A percentile compares a stretch with the other conserved stretches of the same genome.
Conservation (phyloP, 768 basidiomycete species). For the Leccinum arenicola region DNA sequence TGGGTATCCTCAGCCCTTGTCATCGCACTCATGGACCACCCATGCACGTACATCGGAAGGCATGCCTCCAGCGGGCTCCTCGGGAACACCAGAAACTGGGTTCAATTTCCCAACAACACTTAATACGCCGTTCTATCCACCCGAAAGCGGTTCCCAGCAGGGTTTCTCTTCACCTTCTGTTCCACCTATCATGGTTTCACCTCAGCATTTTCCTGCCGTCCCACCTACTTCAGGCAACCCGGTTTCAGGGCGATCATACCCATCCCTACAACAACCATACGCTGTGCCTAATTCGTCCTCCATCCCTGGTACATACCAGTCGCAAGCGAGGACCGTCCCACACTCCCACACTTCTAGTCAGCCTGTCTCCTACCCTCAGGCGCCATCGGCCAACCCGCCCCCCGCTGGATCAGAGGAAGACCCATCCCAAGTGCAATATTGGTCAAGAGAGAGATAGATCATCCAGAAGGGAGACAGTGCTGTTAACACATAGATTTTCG, state of each 20-base stretch:
- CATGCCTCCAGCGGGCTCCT: constrained; percentile 21
- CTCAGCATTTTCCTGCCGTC: constrained; percentile 30
- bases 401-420: constrained; percentile 27
- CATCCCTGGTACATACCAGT: constrained; percentile 21
- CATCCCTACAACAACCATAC: constrained; percentile 30
- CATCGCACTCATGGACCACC: constrained; percentile 27
- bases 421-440: constrained; percentile 28
- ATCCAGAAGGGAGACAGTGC: constrained; percentile 7
- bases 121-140: constrained; percentile 56
- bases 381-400: constrained; percentile 22
- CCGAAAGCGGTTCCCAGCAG: constrained; percentile 32
- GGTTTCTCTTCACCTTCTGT: constrained; percentile 32
- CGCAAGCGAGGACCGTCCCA: constrained; percentile 23
- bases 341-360: constrained; percentile 21
- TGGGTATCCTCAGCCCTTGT: constrained; percentile 26
- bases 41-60: constrained; percentile 20
- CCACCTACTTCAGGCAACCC: constrained; percentile 20
- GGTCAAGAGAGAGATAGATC: constrained; percentile 23
- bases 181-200: constrained; percentile 29
- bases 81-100: constrained; percentile 20
- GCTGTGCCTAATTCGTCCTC: constrained; percentile 15
- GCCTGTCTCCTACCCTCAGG: constrained; percentile 26
- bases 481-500: constrained; percentile 13
- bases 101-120: constrained; percentile 54
- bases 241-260: constrained; percentile 25